These are phyloP conservation scores for Chlorella vulgaris DNA, from an alignment of 139 green algal genomes.

Conservation along the genomic window DNA sequence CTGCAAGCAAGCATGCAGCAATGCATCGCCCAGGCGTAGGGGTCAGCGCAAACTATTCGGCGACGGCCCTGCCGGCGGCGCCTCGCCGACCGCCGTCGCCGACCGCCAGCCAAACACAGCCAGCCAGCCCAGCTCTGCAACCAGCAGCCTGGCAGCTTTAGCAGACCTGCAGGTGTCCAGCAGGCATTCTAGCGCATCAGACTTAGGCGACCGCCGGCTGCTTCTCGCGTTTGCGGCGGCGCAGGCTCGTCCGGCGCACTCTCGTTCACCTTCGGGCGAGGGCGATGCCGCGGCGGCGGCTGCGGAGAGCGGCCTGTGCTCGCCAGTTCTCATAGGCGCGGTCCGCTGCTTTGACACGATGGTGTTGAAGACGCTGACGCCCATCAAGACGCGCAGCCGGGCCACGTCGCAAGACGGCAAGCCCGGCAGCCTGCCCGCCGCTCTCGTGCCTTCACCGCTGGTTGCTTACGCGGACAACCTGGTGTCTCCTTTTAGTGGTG, in stretches of 20 bases:
- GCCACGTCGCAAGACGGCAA: not conserved
- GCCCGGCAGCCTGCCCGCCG: not conserved
- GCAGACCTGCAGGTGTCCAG: conserved; percentile 23
- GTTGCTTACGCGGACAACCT: not conserved
- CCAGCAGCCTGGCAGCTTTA: conserved; percentile 14
- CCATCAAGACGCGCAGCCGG: conserved; percentile 19
- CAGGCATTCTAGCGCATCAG: conserved; percentile 3
- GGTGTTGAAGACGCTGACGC: conserved; percentile 6
- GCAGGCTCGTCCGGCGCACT: not conserved
- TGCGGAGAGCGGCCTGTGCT: not conserved
- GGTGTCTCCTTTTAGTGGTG: conserved; percentile 2
- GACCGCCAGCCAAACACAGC: not conserved
- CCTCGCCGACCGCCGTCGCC: conserved; percentile 1
- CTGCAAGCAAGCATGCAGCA: not conserved
- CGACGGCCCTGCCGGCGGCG: not conserved
- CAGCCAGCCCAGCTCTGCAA: conserved; percentile 31
- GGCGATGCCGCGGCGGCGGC: not conserved
- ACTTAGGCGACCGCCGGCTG: not conserved
- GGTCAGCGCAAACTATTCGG: not conserved
- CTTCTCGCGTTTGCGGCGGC: conserved; percentile 6
- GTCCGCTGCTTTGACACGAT: conserved; percentile 1
- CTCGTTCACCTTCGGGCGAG: not conserved
- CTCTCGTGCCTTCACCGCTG: not conserved
- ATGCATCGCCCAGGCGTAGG: not conserved
- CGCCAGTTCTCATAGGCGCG: not conserved